These are phyloP conservation scores for Trichoderma asperellum DNA, from an alignment of 2,329 filamentous ascomycete genomes.

Conservation along the genomic window DNA sequence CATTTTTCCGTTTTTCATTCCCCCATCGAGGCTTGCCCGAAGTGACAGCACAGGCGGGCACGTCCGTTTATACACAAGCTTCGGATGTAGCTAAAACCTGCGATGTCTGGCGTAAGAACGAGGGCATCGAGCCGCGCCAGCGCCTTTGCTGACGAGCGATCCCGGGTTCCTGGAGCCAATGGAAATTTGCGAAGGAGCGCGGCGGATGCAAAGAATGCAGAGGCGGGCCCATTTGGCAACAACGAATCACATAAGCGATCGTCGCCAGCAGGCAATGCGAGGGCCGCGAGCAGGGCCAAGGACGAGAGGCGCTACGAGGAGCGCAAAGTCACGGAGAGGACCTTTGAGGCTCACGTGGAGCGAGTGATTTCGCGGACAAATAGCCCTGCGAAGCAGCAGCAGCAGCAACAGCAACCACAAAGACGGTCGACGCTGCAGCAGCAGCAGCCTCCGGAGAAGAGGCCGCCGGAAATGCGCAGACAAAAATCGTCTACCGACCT, in stretches of 20 bases:
- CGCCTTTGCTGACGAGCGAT: constrained; percentile 42
- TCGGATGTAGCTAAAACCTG: constrained; percentile 45
- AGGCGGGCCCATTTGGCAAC: constrained; percentile 42
- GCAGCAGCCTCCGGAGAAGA: constrained; percentile 44
- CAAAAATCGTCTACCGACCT: constrained; percentile 51
- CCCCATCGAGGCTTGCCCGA: not conserved
- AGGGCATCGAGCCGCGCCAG: constrained; percentile 52
- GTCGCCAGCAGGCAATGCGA: constrained; percentile 61
- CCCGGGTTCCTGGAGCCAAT: constrained; percentile 44
- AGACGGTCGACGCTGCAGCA: constrained; percentile 44
- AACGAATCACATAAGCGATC: constrained; percentile 59
- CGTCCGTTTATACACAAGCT: constrained; percentile 12
- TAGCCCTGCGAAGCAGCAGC: constrained; percentile 62
- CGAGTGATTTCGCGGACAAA: constrained; percentile 61
- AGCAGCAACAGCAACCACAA: constrained; percentile 45
- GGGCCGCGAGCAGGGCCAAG: constrained; percentile 52
- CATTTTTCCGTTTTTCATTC: not conserved
- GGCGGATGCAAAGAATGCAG: constrained; percentile 44
- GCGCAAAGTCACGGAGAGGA: constrained; percentile 59
- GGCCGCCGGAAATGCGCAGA: constrained; percentile 44
- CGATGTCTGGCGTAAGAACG: constrained; percentile 45
- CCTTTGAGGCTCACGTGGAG: constrained; percentile 64
- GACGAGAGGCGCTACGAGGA: constrained; percentile 54
- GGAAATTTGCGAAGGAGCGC: constrained; percentile 43
- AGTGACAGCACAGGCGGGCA: not conserved